Base-by-base conservation (phyloP, 768 basidiomycete species). In the Suillus plorans region DNA sequence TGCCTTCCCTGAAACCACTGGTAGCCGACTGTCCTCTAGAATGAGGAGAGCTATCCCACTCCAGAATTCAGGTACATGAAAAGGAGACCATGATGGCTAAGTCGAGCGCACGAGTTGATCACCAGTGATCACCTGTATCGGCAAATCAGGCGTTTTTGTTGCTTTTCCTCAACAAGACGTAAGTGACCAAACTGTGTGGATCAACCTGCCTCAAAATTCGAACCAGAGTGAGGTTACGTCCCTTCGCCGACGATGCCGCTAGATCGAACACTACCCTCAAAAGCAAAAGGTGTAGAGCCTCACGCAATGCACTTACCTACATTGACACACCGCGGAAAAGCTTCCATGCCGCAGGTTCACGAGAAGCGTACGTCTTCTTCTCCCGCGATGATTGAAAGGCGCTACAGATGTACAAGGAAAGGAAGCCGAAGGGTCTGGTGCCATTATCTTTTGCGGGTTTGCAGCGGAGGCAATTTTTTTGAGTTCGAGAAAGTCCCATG, bases 361-460 rank as follows among this genome's bases (percentile, higher is more conserved):
- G 39, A 18, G 57, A 58, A 58, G 57, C 39, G 16, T 5, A 1
- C 10, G 57, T 12, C 57, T 42, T 59, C 58, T 59, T 59, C 58
- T 59, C 58, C 58, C 58, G 58, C 58, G 58, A 59, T 20, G 42
- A 59, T 59, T 42, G 58, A 42, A 42, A 42, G 41, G 57, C 41
- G 25, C 41, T 25, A 36, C 31, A n/a, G 10, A n/a, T 55, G 53
- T 34, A 55, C 53, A 55, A 55, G 53, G 52, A 31, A 53, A 20
- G 39, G 34, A 59, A 59, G 41, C 28, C 41, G 16, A 42, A 20
- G 25, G 28, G 18, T 28, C 41, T 44, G 57, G 25, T 4, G 41
- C 14, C 25, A 41, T 25, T 25, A 25, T 58, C 57, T 31, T 37
- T 13, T 42, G 58, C 58, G 58, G 58, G 41, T 41, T 42, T 59